These are phyloP conservation scores for Lophium mytilinum DNA, from an alignment of 495 filamentous ascomycete genomes.

Conservation along the genomic window DNA sequence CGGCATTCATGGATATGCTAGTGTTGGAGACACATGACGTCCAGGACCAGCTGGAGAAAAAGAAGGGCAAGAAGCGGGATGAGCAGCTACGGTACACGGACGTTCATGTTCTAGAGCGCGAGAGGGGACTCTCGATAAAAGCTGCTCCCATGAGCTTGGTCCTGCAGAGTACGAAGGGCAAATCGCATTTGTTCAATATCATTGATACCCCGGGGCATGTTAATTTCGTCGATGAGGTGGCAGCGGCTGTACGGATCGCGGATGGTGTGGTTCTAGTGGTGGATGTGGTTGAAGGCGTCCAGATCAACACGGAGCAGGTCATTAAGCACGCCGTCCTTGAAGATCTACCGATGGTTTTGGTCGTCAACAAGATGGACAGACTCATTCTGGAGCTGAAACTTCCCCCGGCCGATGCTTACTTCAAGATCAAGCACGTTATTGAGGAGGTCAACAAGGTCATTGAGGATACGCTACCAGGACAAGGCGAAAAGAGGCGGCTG, in stretches of 20 bases:
- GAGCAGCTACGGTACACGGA: slow-evolving; percentile 95
- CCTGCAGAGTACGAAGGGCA: slow-evolving; percentile 75
- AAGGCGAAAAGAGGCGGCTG: slow-evolving; percentile 68
- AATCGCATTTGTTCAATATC: slow-evolving; percentile 94
- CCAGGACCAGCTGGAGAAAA: slow-evolving; percentile 64
- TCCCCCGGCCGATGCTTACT: slow-evolving; percentile 92
- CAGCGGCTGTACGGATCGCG: slow-evolving; percentile 73
- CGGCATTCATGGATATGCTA: slow-evolving; percentile 96
- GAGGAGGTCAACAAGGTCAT: slow-evolving; percentile 97
- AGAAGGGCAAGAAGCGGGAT: slow-evolving; percentile 70
- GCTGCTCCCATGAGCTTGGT: slow-evolving; percentile 90
- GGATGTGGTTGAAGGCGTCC: slow-evolving; percentile 96
- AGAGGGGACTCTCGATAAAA: slow-evolving; percentile 89
- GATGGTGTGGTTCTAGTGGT: slow-evolving; percentile 92
- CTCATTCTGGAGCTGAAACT: slow-evolving; percentile 91
- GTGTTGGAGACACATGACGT: slow-evolving; percentile 91
- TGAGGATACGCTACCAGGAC: slow-evolving; percentile 75
- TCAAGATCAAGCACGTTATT: slow-evolving; percentile 95
- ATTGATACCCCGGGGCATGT: slow-evolving; percentile 96
- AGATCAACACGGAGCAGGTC: slow-evolving; percentile 91
- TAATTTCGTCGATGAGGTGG: slow-evolving; percentile 96
- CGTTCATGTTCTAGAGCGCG: slow-evolving; percentile 76
- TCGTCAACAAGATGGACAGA: slow-evolving; percentile 96
- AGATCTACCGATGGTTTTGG: slow-evolving; percentile 76
- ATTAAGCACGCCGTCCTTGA: slow-evolving; percentile 92